These are phyloP conservation scores for Xylaria sp. DNA, from an alignment of 2,329 filamentous ascomycete species.

Conservation along the genomic window DNA sequence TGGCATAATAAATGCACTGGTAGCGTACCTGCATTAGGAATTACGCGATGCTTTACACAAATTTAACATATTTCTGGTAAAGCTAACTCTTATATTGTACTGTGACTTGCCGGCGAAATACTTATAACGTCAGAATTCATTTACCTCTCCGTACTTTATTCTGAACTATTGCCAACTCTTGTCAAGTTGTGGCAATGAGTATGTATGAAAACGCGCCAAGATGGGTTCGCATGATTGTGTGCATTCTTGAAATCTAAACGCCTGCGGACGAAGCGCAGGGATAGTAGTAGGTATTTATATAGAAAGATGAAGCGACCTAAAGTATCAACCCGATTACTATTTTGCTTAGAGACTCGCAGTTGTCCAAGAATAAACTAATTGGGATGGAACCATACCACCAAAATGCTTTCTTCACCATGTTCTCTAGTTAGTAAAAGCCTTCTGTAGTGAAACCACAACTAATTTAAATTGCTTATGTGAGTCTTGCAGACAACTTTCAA, in stretches of 20 bases:
- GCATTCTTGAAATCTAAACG: background rate
- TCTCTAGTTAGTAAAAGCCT: no score
- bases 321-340: background rate
- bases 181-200: background rate
- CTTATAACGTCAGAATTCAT: background rate
- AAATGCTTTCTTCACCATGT: no score
- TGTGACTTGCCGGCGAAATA: background rate
- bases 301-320: background rate
- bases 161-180: background rate
- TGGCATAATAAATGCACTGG: slow-evolving; percentile 18
- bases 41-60: background rate
- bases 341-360: background rate
- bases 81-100: background rate
- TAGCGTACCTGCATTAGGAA: background rate
- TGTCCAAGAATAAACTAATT: no score
- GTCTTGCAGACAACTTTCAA: no score
- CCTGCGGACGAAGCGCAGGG: background rate
- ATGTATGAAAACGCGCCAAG: background rate
- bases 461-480: no score
- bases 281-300: background rate
- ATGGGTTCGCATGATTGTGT: background rate
- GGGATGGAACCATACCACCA: no score
- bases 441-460: no score
- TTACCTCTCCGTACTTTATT: background rate
- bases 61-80: background rate